Conservation (phyloP, 2,329 filamentous ascomycete species). For the Fusarium cicatricum region DNA sequence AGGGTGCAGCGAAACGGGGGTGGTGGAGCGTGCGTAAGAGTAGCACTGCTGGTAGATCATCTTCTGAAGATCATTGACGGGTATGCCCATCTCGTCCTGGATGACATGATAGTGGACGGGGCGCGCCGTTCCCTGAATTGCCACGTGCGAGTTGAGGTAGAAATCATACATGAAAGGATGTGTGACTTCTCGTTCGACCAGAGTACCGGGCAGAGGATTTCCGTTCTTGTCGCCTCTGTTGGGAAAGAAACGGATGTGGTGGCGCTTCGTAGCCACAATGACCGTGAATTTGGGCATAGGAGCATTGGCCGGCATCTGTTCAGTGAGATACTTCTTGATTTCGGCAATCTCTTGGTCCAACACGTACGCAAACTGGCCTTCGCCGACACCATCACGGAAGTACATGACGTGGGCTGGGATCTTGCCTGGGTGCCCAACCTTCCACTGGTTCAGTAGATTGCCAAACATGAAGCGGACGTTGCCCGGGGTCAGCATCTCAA, state of each 20-base stretch:
- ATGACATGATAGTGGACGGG: slow-evolving; percentile 94
- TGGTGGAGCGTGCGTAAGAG: slow-evolving; percentile 90
- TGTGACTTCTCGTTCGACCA: slow-evolving; percentile 90
- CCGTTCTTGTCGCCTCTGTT: slow-evolving; percentile 73
- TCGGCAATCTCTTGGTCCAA: slow-evolving; percentile 78
- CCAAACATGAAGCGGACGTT: slow-evolving; percentile 74
- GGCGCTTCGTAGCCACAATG: slow-evolving; percentile 89
- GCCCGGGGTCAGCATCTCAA: slow-evolving; percentile 76
- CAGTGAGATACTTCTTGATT: slow-evolving; percentile 69
- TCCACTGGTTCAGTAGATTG: slow-evolving; percentile 72
- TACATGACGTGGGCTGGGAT: slow-evolving; percentile 82
- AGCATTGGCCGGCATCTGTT: slow-evolving; percentile 43
- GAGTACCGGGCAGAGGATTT: slow-evolving; percentile 85
- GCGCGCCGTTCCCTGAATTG: slow-evolving; percentile 92
- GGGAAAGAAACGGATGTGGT: slow-evolving; percentile 94
- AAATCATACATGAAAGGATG: slow-evolving; percentile 93
- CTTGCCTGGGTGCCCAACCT: slow-evolving; percentile 54
- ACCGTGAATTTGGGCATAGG: slow-evolving; percentile 77
- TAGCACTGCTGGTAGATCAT: slow-evolving; percentile 97
- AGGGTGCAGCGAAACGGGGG: slow-evolving; percentile 86
- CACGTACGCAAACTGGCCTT: slow-evolving; percentile 84
- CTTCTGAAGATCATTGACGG: slow-evolving; percentile 76
- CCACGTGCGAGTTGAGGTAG: slow-evolving; percentile 68
- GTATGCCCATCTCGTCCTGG: slow-evolving; percentile 77
- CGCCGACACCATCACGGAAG: slow-evolving; percentile 90